Conservation (phyloP, 2,329 filamentous ascomycete genomes). For the Calonectria naviculata region DNA sequence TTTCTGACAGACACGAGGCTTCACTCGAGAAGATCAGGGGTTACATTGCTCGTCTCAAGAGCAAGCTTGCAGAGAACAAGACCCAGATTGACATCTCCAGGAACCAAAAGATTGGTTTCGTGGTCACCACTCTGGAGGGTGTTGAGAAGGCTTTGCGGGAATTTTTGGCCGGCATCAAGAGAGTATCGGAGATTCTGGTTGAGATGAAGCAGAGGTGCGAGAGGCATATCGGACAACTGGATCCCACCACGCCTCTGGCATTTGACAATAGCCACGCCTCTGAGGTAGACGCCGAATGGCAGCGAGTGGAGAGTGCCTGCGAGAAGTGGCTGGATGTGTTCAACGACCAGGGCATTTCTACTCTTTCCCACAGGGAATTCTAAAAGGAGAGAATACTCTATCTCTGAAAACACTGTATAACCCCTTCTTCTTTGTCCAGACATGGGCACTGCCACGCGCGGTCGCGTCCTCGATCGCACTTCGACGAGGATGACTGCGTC, state of each 20-base stretch:
- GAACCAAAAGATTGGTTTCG: background rate
- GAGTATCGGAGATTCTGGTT: background rate
- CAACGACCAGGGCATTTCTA: background rate
- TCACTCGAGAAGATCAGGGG: background rate
- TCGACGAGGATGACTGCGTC: background rate
- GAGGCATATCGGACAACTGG: background rate
- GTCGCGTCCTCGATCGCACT: background rate
- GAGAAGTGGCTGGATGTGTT: background rate
- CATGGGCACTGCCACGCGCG: background rate
- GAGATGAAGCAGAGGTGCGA: background rate
- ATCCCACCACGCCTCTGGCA: background rate
- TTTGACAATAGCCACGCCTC: background rate
- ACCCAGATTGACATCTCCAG: background rate
- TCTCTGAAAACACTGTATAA: too few species aligned
- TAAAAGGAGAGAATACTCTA: background rate
- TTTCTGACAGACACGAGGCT: background rate
- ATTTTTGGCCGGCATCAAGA: background rate
- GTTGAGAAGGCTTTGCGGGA: background rate
- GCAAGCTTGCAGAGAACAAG: background rate
- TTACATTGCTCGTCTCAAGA: background rate
- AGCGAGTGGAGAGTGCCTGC: conserved; percentile 1
- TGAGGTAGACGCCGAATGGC: background rate
- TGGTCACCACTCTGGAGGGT: background rate
- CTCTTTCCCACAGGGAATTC: background rate
- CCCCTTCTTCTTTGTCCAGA: background rate